phyloP scores from a whole-genome alignment of 768 basidiomycete genomes.

The Phlebiopsis flavidoalba region DNA sequence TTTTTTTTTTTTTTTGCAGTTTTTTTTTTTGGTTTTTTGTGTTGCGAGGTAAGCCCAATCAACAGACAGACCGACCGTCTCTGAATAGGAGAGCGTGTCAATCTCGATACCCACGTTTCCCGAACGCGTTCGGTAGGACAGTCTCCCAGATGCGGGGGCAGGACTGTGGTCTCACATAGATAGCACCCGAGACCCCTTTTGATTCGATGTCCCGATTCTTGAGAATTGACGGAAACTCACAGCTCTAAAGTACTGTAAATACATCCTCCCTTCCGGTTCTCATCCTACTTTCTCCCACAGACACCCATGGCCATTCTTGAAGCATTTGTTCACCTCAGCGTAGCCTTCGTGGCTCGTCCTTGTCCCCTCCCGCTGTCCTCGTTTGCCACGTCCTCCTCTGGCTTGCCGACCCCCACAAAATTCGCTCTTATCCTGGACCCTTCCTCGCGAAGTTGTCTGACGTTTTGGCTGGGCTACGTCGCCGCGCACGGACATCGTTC shows the following conservation, averaged over 20 bases:
- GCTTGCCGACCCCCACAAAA: conserved; percentile 51
- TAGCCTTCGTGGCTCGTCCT: conserved; percentile 15
- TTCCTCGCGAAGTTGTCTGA: conserved; percentile 64
- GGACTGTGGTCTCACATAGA: background rate
- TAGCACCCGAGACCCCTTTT: background rate
- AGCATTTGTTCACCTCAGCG: conserved; percentile 9
- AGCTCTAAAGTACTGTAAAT: background rate
- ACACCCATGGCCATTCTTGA: conserved; percentile 14
- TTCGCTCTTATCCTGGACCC: conserved; percentile 45
- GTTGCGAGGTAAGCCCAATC: background rate
- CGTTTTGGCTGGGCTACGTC: conserved; percentile 64
- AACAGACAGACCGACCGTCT: background rate
- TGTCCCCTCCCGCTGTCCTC: conserved; percentile 14
- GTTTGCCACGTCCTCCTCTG: conserved; percentile 40
- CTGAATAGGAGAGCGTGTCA: background rate
- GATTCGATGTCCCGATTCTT: background rate
- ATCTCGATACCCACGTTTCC: background rate
- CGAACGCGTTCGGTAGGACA: background rate
- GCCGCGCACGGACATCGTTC: conserved; percentile 69
- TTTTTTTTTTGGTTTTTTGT: too few species aligned
- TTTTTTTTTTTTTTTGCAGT: too few species aligned
- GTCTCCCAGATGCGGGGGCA: background rate
- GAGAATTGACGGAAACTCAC: background rate
- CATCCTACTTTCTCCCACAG: background rate
- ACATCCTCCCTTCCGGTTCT: background rate